Percentiles rank a stretch among this genome's conserved stretches.
phyloP scores from a whole-genome alignment of 2,329 filamentous ascomycete species.

The Chalaropsis ovoidea region DNA sequence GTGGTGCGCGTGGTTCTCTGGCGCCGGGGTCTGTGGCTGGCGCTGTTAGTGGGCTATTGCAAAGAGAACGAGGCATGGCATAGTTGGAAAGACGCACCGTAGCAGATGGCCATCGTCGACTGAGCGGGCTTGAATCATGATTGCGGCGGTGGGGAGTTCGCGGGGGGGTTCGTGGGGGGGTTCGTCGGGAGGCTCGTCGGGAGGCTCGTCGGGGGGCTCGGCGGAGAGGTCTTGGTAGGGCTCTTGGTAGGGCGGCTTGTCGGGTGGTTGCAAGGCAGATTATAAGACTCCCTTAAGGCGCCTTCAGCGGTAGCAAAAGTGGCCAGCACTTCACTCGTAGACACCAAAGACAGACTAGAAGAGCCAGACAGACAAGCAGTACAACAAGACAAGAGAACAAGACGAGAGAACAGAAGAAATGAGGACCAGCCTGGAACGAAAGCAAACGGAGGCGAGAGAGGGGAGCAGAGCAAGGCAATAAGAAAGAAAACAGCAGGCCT shows the following conservation, averaged over 20 bases:
- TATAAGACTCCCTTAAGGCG: too few species aligned
- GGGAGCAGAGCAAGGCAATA: neutral
- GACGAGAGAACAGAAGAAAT: neutral
- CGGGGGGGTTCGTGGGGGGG: neutral
- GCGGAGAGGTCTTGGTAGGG: neutral
- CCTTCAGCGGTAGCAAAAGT: constrained; percentile 6
- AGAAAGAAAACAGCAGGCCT: neutral
- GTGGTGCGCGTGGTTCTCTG: neutral
- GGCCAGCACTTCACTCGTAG: constrained; percentile 24
- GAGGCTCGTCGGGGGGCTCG: too few species aligned
- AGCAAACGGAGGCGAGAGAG: neutral
- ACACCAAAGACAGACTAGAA: neutral
- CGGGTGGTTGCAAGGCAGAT: too few species aligned
- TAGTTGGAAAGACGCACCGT: constrained; percentile 13
- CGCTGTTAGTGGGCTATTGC: neutral
- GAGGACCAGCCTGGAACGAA: constrained; percentile 8
- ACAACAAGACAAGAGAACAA: too few species aligned
- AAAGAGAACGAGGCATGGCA: neutral
- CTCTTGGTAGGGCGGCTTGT: neutral
- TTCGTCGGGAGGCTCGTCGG: too few species aligned
- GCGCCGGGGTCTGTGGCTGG: constrained; percentile 8
- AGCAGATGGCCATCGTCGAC: constrained; percentile 13
- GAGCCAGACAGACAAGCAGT: neutral
- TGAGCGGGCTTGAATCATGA: constrained; percentile 5
- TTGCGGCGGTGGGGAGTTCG: neutral